Evolutionary conservation across 768 basidiomycete genomes (phyloP), one percentile per base, ranked within the genome.

Genomic region (Suillus sp.): DNA sequence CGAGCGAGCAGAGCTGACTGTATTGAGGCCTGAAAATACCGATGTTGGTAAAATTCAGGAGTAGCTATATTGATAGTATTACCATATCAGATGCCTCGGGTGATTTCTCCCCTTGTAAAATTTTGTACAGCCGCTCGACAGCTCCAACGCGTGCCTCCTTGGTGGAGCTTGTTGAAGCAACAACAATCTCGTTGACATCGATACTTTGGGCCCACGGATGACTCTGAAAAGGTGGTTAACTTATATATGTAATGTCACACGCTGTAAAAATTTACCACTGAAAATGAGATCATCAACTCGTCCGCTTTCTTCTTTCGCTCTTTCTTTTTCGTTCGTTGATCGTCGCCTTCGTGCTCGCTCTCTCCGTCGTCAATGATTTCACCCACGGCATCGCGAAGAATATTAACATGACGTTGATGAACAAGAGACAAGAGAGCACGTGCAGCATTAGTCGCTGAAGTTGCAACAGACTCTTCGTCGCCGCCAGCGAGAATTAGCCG

Each of bases 1-100:
- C 92, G 86, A 16, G 87, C 83, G 35, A 89, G 72, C 5, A 98
- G 76, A 0, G 90, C 87, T 2, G 84, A 81, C n/a, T 79, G 80
- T 22, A 90, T 75, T 2, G 88, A 81, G 62, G 82, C 78, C 89
- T 89, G 47, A 2, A 40, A 57, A 14, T 10, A 18, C 18, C 13
- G 18, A 20, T 27, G 25, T 57, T 20, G 40, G 27, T 20, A 2
- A 20, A 20, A 34, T 35, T 6, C 35, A 18, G 35, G 57, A 51
- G 14, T 16, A 37, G 11, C 10, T 5, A 20, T 30, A 5, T 48
- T 2, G 27, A 57, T 40, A 30, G 25, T 6, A 3, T 6, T 68
- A 88, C 87, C 69, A 78, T 57, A 32, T 89, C 85, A 0, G 71
- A 68, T 16, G 73, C 62, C 2, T 79, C 72, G 3, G 80, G 53